Conservation (phyloP, 768 basidiomycete species). For the Flagelloscypha sp. region DNA sequence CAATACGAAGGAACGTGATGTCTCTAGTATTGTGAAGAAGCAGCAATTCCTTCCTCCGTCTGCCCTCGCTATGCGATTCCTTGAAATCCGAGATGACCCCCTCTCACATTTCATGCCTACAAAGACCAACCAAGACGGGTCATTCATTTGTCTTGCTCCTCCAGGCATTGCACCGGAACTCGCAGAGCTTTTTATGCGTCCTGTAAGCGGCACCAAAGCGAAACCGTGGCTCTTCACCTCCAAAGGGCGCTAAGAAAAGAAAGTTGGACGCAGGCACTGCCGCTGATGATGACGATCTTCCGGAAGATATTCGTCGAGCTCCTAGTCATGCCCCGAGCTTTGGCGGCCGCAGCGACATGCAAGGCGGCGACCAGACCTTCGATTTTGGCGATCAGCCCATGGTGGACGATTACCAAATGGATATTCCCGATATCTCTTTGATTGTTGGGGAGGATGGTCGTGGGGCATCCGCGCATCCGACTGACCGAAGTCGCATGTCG, state of each 20-base stretch:
- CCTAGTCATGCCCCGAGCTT: constrained; percentile 55
- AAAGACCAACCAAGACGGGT: constrained; percentile 59
- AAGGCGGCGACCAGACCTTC: constrained; percentile 48
- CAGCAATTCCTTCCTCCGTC: constrained; percentile 85
- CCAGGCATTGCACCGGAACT: constrained; percentile 79
- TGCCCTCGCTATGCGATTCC: constrained; percentile 73
- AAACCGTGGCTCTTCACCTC: constrained; percentile 58
- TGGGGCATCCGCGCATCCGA: constrained; percentile 39
- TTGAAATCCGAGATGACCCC: constrained; percentile 82
- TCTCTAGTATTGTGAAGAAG: constrained; percentile 66
- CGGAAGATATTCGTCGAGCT: constrained; percentile 68
- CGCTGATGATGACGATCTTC: constrained; percentile 50
- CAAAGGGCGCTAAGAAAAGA: constrained; percentile 51
- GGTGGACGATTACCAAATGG: constrained; percentile 68
- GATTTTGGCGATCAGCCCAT: constrained; percentile 55
- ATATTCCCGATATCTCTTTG: constrained; percentile 43
- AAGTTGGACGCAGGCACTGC: constrained; percentile 42
- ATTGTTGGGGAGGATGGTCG: constrained; percentile 32
- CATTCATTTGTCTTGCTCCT: constrained; percentile 77
- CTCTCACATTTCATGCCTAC: constrained; percentile 80
- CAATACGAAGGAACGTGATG: constrained; percentile 39
- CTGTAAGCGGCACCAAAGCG: constrained; percentile 38
- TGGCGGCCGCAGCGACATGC: constrained; percentile 45
- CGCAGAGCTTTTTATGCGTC: constrained; percentile 76
- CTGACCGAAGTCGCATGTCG: constrained; percentile 55